phyloP scores from a whole-genome alignment of 1,284 basidiomycete genomes.

The Microbotryum intermedium region DNA sequence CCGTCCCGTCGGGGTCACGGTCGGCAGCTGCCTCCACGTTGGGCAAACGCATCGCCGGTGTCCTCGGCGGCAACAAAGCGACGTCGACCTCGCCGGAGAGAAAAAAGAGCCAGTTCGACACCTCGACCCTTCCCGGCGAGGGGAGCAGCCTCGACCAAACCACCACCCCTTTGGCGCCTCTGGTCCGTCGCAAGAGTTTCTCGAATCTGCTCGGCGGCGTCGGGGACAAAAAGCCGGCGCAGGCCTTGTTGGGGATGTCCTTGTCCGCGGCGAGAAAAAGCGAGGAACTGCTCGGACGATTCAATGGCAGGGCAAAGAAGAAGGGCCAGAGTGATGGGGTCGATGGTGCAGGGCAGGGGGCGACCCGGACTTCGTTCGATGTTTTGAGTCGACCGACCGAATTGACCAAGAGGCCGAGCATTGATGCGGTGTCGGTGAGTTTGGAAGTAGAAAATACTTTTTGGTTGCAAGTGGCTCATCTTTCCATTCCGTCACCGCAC shows the following conservation, averaged over 20 bases:
- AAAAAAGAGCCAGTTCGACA: neutral
- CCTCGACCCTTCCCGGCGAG: conserved; percentile 9
- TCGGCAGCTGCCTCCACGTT: too few relatives aligned
- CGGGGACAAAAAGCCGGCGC: neutral
- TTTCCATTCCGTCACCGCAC: too few relatives aligned
- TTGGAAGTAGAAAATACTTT: too few relatives aligned
- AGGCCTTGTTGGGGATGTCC: conserved; percentile 22
- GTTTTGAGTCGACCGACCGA: conserved; percentile 5
- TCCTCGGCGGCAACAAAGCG: neutral
- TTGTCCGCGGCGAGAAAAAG: conserved; percentile 17
- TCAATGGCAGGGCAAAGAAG: neutral
- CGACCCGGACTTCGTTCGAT: conserved; percentile 14
- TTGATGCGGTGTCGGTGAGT: conserved; percentile 23
- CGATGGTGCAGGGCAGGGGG: neutral
- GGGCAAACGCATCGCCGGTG: neutral
- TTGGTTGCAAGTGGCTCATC: too few relatives aligned
- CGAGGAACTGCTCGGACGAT: conserved; percentile 21
- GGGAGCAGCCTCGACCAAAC: conserved; percentile 1
- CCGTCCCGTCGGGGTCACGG: too few relatives aligned
- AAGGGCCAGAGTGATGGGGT: neutral
- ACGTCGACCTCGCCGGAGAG: neutral
- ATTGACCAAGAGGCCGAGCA: conserved; percentile 13
- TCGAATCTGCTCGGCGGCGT: conserved; percentile 13
- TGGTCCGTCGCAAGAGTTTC: conserved; percentile 6
- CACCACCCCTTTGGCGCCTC: neutral